Conservation (phyloP, 176 grass and related monocot genomes). For the Cymbopogon citratus region DNA sequence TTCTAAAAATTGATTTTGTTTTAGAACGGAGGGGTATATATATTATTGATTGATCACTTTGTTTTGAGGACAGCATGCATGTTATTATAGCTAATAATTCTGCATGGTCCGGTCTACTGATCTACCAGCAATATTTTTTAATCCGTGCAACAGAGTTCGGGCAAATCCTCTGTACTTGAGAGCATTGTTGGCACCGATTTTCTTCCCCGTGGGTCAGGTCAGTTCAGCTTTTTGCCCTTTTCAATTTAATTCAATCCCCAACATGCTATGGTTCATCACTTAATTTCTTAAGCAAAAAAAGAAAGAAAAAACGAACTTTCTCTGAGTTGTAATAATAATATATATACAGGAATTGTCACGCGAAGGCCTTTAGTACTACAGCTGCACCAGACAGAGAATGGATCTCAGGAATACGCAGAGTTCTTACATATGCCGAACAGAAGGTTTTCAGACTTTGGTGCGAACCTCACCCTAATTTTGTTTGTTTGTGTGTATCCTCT, state of each 20-base stretch:
- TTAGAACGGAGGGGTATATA: neutral
- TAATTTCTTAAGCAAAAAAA: neutral
- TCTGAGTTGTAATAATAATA: neutral
- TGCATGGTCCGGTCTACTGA: neutral
- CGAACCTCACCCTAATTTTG: neutral
- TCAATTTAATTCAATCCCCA: neutral
- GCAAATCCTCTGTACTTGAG: conserved; percentile 74
- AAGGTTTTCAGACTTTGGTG: conserved; percentile 70
- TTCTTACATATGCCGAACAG: conserved; percentile 57
- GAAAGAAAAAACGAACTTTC: neutral
- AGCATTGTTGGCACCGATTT: conserved; percentile 70
- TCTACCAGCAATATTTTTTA: neutral
- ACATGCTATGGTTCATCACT: neutral
- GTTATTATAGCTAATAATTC: neutral
- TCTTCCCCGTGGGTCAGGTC: conserved; percentile 76
- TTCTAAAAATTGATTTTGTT: too few relatives aligned
- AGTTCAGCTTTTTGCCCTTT: conserved; percentile 3
- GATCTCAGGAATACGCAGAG: conserved; percentile 52
- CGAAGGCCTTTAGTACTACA: conserved; percentile 65
- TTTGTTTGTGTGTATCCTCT: neutral
- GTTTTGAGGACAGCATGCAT: neutral
- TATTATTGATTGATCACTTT: neutral
- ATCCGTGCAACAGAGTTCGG: conserved; percentile 52
- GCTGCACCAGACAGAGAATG: conserved; percentile 44
- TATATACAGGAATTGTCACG: conserved; percentile 59